These are phyloP conservation scores for Rhizophlyctis rosea DNA, from an alignment of 192 early-diverging fungal genomes.

Conservation along the genomic window DNA sequence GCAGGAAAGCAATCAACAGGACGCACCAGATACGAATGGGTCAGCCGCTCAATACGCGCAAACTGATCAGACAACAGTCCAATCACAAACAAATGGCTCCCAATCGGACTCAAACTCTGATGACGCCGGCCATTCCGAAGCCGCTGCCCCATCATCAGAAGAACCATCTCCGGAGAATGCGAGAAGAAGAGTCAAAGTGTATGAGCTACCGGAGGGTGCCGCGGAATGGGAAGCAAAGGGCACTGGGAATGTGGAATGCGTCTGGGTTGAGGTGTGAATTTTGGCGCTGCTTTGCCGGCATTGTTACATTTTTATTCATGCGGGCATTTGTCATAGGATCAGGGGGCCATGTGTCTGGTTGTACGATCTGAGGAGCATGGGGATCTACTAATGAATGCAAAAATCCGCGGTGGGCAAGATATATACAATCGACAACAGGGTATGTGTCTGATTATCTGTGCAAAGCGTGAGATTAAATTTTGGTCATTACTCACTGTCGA, in stretches of 20 bases:
- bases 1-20: no score
- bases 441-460: conserved; percentile 31
- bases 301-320: conserved; percentile 1
- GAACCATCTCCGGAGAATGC: neutral
- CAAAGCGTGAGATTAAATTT: neutral
- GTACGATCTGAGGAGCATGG: conserved; percentile 38
- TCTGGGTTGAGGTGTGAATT: conserved; percentile 58
- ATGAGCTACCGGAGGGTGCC: conserved; percentile 61
- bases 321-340: conserved; percentile 13
- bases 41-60: no score
- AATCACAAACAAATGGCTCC: no score
- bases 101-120: no score
- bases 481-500: neutral
- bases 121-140: neutral
- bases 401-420: conserved; percentile 62
- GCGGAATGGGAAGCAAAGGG: conserved; percentile 82
- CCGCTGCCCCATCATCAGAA: neutral
- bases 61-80: no score
- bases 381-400: conserved; percentile 62
- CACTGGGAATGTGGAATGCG: conserved; percentile 74
- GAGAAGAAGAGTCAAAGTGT: conserved; percentile 73
- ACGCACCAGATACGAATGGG: no score
- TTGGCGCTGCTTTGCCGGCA: neutral
- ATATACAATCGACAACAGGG: conserved; percentile 86
- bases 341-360: conserved; percentile 32